Conservation (phyloP, 1,284 basidiomycete genomes). For the Cryptococcus sp. region DNA sequence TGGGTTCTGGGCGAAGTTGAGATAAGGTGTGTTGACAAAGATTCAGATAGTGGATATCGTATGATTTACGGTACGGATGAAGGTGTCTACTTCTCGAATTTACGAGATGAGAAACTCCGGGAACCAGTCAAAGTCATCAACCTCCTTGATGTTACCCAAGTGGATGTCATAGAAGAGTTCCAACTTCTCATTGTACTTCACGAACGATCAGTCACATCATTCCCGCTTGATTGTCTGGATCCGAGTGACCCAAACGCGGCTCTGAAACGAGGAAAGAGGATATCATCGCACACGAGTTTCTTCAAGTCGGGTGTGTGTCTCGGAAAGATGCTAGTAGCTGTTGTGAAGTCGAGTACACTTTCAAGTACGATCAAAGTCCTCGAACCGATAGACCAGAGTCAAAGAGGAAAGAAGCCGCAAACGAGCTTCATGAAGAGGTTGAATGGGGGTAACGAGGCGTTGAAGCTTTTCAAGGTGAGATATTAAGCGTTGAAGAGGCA, state of each 20-base stretch:
- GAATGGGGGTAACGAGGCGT: conserved; percentile 83
- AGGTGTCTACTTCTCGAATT: conserved; percentile 89
- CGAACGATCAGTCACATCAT: conserved; percentile 94
- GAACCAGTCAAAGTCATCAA: conserved; percentile 89
- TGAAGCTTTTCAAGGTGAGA: conserved; percentile 85
- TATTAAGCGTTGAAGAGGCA: background rate
- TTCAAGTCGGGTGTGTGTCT: conserved; percentile 96
- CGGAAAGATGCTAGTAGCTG: conserved; percentile 90
- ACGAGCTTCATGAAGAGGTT: conserved; percentile 77
- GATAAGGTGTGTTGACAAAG: background rate
- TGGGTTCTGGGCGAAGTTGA: conserved; percentile 50
- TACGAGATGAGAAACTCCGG: conserved; percentile 64
- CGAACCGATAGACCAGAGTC: conserved; percentile 88
- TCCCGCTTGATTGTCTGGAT: conserved; percentile 90
- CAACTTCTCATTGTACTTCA: conserved; percentile 92
- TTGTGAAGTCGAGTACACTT: conserved; percentile 90
- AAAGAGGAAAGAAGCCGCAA: conserved; percentile 82
- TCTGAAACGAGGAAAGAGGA: conserved; percentile 87
- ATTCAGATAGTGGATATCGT: conserved; percentile 70
- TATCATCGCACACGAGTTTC: conserved; percentile 94
- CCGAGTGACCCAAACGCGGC: conserved; percentile 84
- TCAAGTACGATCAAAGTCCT: conserved; percentile 97
- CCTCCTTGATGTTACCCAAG: conserved; percentile 83
- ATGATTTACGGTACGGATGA: conserved; percentile 96
- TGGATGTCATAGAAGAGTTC: conserved; percentile 95